phyloP scores from a whole-genome alignment of 139 green algal species.

The Chlorella sp. region DNA sequence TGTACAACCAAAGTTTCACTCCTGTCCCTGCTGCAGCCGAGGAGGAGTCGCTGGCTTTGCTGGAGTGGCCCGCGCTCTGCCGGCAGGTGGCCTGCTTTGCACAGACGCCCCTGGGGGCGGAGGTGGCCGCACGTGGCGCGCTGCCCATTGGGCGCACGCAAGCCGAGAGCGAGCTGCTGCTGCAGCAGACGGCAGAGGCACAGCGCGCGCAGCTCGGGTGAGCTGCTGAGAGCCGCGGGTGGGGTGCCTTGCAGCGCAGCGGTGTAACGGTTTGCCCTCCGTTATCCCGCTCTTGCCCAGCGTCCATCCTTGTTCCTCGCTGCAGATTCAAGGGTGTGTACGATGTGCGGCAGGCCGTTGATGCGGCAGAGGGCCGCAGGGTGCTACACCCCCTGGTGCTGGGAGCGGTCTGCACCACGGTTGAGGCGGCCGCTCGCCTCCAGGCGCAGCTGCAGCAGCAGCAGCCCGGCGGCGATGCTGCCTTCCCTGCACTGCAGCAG shows the following conservation, averaged over 20 bases:
- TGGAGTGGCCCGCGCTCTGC: conserved; percentile 79
- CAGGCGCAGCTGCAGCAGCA: conserved; percentile 3
- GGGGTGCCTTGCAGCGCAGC: too few relatives aligned
- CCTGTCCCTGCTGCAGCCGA: neutral
- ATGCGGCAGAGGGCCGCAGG: conserved; percentile 41
- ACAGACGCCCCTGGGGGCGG: conserved; percentile 67
- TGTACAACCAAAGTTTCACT: too few relatives aligned
- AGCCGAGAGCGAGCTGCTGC: conserved; percentile 67
- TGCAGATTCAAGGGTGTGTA: conserved; percentile 48
- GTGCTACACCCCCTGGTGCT: conserved; percentile 72
- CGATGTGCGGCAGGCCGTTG: conserved; percentile 67
- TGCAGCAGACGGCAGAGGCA: conserved; percentile 79
- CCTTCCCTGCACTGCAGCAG: conserved; percentile 46
- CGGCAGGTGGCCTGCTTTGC: conserved; percentile 79
- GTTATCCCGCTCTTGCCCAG: too few relatives aligned
- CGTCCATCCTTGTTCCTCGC: neutral
- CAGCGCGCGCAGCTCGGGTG: conserved; percentile 8
- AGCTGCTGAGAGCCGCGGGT: too few relatives aligned
- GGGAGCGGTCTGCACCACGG: conserved; percentile 67
- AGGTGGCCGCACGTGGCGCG: conserved; percentile 32
- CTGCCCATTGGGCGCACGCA: conserved; percentile 57
- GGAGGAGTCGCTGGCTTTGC: conserved; percentile 60
- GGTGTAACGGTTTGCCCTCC: too few relatives aligned
- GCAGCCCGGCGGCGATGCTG: neutral
- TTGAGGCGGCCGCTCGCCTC: conserved; percentile 53